phyloP scores from a whole-genome alignment of 768 basidiomycete genomes.

The Asterophora lycoperdoides region DNA sequence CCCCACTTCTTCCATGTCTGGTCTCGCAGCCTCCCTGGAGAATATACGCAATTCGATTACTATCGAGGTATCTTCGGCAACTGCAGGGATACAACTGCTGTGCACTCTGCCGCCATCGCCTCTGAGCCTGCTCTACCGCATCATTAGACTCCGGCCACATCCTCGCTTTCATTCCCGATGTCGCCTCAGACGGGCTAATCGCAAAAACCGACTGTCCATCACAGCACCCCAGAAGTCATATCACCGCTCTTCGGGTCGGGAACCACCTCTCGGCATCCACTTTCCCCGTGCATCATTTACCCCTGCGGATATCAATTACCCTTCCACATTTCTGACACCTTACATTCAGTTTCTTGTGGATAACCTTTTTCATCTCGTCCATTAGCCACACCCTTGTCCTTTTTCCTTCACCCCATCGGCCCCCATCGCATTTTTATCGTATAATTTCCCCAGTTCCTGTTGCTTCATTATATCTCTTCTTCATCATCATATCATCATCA shows the following conservation, averaged over 20 bases:
- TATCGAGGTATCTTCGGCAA: not conserved
- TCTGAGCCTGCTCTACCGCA: not conserved
- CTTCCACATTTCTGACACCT: conserved; percentile 3
- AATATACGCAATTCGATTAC: conserved; percentile 1
- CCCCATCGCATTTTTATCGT: conserved; percentile 14
- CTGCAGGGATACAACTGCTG: not conserved
- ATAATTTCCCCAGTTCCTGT: conserved; percentile 9
- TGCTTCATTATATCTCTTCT: conserved; percentile 17
- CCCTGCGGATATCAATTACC: conserved; percentile 14
- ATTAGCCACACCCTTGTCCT: conserved; percentile 10
- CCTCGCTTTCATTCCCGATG: conserved; percentile 11
- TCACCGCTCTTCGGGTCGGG: conserved; percentile 1
- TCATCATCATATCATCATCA: conserved; percentile 2
- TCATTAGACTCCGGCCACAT: not conserved
- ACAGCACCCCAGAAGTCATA: conserved; percentile 1
- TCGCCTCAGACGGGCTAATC: conserved; percentile 17
- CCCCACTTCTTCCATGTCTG: not conserved
- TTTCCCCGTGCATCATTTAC: conserved; percentile 6
- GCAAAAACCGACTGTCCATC: conserved; percentile 10
- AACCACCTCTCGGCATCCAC: conserved; percentile 7
- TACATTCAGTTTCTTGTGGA: conserved; percentile 6
- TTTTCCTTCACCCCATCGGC: conserved; percentile 9
- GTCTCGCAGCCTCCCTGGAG: conserved; percentile 1
- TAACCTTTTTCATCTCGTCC: conserved; percentile 10
- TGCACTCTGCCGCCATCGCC: not conserved